Conservation (phyloP, 805 yeast genomes). For the Zygotorulaspora sp. region DNA sequence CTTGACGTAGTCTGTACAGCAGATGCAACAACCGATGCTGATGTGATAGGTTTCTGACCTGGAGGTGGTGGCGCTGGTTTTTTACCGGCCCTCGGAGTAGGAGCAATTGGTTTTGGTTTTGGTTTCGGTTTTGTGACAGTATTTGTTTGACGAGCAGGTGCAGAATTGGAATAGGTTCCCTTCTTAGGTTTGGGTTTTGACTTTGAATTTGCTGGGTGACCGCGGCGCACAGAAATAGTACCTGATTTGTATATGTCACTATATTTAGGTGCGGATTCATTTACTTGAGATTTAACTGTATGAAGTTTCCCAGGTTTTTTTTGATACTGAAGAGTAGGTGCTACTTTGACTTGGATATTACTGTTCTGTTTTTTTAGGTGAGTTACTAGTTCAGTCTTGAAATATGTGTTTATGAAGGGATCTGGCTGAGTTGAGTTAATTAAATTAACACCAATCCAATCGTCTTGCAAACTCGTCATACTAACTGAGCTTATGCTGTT, state of each 20-base stretch:
- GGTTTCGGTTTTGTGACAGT: constrained; percentile 26
- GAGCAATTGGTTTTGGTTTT: constrained; percentile 28
- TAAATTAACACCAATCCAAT: constrained; percentile 70
- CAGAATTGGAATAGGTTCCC: constrained; percentile 11
- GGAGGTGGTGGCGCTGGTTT: constrained; percentile 39
- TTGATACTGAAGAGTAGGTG: constrained; percentile 70
- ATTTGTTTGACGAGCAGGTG: constrained; percentile 18
- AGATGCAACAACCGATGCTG: constrained; percentile 38
- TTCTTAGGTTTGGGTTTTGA: constrained; percentile 73
- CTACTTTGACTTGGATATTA: constrained; percentile 58
- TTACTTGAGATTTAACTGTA: constrained; percentile 61
- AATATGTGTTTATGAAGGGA: constrained; percentile 68
- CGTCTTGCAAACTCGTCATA: constrained; percentile 76
- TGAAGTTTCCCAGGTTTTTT: constrained; percentile 86
- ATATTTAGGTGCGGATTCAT: constrained; percentile 56
- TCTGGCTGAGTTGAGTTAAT: constrained; percentile 54
- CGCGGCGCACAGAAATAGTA: constrained; percentile 73
- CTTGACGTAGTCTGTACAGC: constrained; percentile 32
- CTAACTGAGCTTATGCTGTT: constrained; percentile 56
- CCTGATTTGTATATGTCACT: constrained; percentile 85
- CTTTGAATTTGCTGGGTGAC: constrained; percentile 67
- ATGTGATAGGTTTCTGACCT: constrained; percentile 12
- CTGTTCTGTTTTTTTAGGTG: constrained; percentile 61
- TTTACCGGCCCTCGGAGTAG: constrained; percentile 28
- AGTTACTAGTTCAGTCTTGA: constrained; percentile 85